Evolutionary conservation across 176 grass and related monocot genomes (phyloP).

Genomic region (Echinochloa phyllopogon): DNA sequence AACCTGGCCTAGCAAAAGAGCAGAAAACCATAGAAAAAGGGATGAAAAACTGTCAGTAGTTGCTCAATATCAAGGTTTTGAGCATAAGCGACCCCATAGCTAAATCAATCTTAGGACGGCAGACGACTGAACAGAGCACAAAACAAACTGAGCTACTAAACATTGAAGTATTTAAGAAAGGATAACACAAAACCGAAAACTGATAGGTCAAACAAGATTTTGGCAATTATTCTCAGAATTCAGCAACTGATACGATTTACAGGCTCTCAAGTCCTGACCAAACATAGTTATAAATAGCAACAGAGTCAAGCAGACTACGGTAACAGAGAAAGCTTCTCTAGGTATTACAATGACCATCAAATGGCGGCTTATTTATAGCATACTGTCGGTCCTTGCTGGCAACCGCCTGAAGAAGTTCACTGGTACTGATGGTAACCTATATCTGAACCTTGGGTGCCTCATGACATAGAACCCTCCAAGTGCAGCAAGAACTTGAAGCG

Average conservation of each 20-base stretch:
- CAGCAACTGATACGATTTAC: conserved; percentile 30
- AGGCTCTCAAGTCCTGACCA: conserved; percentile 37
- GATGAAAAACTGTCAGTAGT: conserved; percentile 9
- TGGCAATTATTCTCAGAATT: conserved; percentile 49
- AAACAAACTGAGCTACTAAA: conserved; percentile 5
- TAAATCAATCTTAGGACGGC: not conserved
- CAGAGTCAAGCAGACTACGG: conserved; percentile 29
- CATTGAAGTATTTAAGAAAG: conserved; percentile 11
- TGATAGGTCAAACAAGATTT: conserved; percentile 19
- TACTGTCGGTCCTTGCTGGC: conserved; percentile 82
- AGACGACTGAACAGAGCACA: not conserved
- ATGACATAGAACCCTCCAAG: conserved; percentile 83
- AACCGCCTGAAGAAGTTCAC: conserved; percentile 87
- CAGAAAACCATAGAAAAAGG: conserved; percentile 6
- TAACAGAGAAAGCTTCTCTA: conserved; percentile 7
- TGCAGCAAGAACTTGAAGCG: conserved; percentile 83
- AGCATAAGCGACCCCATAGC: not conserved
- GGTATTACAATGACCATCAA: conserved; percentile 31
- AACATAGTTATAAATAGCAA: conserved; percentile 45
- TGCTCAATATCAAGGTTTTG: not conserved
- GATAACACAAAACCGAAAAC: conserved; percentile 20
- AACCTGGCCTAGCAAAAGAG: not conserved
- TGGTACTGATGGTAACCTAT: conserved; percentile 76
- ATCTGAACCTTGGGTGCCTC: conserved; percentile 90
- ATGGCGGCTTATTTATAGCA: conserved; percentile 62